Evolutionary conservation across 2,329 filamentous ascomycete genomes (phyloP).

Genomic region (Endothia cerciana): DNA sequence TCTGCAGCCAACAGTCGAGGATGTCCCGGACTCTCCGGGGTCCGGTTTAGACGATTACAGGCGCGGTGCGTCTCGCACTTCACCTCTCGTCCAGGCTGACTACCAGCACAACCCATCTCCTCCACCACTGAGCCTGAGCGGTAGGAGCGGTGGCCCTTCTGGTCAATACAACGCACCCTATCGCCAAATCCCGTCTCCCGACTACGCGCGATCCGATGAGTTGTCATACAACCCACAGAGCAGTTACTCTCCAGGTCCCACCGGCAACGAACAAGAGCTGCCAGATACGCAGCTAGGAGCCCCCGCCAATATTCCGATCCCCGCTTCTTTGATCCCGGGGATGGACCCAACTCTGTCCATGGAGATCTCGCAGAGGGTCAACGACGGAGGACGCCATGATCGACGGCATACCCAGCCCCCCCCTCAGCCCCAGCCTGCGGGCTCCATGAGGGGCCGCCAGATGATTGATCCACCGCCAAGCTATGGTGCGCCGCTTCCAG

Average conservation of each 20-base stretch:
- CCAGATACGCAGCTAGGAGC: constrained; percentile 36
- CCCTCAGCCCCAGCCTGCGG: constrained; percentile 38
- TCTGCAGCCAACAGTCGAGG: constrained; percentile 67
- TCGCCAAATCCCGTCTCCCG: constrained; percentile 36
- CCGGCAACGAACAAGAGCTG: constrained; percentile 36
- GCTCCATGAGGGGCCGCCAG: constrained; percentile 48
- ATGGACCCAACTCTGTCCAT: constrained; percentile 59
- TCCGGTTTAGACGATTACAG: constrained; percentile 34
- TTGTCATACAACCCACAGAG: constrained; percentile 37
- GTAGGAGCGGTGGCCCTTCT: constrained; percentile 40
- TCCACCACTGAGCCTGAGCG: constrained; percentile 49
- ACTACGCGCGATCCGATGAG: constrained; percentile 34
- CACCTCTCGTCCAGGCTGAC: constrained; percentile 37
- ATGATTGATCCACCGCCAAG: constrained; percentile 38
- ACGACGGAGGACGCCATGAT: constrained; percentile 56
- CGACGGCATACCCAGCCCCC: constrained; percentile 48
- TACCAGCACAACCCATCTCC: constrained; percentile 47
- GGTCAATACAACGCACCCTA: constrained; percentile 34
- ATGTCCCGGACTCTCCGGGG: constrained; percentile 59
- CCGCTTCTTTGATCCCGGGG: constrained; percentile 63
- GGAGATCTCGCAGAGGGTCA: constrained; percentile 61
- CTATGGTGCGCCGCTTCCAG: constrained; percentile 29
- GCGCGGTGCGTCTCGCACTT: constrained; percentile 34
- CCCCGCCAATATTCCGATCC: constrained; percentile 45
- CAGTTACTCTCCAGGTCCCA: constrained; percentile 39